Base-by-base conservation (phyloP, 2,329 filamentous ascomycete genomes). In the Ceratocystis variospora region DNA sequence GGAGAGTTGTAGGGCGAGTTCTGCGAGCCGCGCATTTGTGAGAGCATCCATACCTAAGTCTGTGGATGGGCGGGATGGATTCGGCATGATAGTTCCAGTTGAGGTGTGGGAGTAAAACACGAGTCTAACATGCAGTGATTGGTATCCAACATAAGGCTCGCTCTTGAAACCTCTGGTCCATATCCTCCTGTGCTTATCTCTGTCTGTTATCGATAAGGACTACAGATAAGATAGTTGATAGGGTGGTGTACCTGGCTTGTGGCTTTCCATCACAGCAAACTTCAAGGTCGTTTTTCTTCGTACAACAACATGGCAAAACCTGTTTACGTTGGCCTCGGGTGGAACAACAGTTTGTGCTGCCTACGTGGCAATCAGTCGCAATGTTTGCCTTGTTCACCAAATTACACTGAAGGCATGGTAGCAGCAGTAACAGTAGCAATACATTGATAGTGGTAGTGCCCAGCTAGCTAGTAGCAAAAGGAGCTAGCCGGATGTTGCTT, bases 1-100 rank as follows among this genome's bases (percentile, higher is more conserved):
- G 2, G 71, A 67, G 55, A 83, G 75, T 31, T 65, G 63, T 31
- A 67, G 19, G 62, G 66, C 33, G 25, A 69, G 61, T n/a, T 67
- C 62, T 31, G 33, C 8, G 17, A 31, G 63, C 37, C 45, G 63
- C 3, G 37, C 3, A 22, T 53, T 25, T 19, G 59, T 37, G 28
- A 63, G 7, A 37, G 25, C 37, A 10, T 33, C 31, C 62, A 53
- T 59, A n/a, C 2, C 55, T 12, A 37, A 1, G 15, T 10, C 37
- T 41, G 10, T 41, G 12, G 37, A 12, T 41, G 12, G 12, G 37
- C 4, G 37, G 15, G 28, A n/a, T 59, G 15, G 17, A 8, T 15
- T 17, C 5, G 5, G 15, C 12, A 59, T 28, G 28, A 17, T n/a
- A 37, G 17, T 53, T 53, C n/a, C n/a, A 2, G 7, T 37, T 37